These are phyloP conservation scores for Tetracentron sinense DNA, from an alignment of 164 flowering plant species.

Conservation along the genomic window DNA sequence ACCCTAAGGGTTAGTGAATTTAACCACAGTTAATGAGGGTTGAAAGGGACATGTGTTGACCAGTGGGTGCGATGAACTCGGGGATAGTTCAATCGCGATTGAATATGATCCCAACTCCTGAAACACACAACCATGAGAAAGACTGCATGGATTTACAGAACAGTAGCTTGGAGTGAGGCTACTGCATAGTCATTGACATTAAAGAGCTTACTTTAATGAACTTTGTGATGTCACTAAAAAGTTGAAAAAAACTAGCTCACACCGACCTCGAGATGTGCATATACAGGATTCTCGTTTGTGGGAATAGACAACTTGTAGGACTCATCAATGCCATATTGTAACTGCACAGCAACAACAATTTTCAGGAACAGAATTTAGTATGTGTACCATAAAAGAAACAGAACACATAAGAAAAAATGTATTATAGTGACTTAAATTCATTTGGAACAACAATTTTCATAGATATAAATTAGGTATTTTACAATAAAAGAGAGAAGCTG, in stretches of 20 bases:
- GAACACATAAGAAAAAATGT: background rate
- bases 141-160: background rate
- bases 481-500: background rate
- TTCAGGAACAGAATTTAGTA: background rate
- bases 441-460: background rate
- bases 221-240: background rate
- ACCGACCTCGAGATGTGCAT: constrained; percentile 60
- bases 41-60: too few relatives aligned
- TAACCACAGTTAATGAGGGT: too few relatives aligned
- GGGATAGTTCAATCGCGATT: too few relatives aligned
- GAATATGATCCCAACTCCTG: too few relatives aligned
- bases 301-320: constrained; percentile 63
- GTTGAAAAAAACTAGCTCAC: background rate
- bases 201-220: background rate
- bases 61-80: too few relatives aligned
- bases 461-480: background rate
- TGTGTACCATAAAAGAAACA: background rate
- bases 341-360: constrained; percentile 39
- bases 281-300: constrained; percentile 36
- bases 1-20: too few relatives aligned
- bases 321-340: constrained; percentile 75
- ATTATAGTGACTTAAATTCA: background rate
- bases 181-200: background rate
- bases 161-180: background rate
- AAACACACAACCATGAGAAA: background rate